These are phyloP conservation scores for Huntiella bhutanensis DNA, from an alignment of 2,329 filamentous ascomycete genomes.

Conservation along the genomic window DNA sequence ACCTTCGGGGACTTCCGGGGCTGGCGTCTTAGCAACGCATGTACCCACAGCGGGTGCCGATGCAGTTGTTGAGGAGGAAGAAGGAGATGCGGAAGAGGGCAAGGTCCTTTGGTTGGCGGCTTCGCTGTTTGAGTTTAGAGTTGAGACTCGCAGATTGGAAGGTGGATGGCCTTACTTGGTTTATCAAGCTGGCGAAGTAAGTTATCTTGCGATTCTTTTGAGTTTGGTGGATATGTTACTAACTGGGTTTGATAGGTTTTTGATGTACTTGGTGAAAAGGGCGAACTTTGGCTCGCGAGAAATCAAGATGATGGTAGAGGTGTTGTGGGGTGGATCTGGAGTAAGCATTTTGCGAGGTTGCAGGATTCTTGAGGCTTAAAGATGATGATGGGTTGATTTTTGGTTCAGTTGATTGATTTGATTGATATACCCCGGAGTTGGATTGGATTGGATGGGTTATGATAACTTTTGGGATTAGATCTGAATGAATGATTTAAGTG, in stretches of 20 bases:
- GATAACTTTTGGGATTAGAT: too few species aligned
- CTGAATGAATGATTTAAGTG: not conserved
- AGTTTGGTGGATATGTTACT: not conserved
- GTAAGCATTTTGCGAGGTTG: constrained; percentile 76
- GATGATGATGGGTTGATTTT: not conserved
- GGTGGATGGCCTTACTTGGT: constrained; percentile 91
- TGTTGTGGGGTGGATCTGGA: constrained; percentile 94
- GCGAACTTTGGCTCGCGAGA: constrained; percentile 90
- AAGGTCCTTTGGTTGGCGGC: constrained; percentile 71
- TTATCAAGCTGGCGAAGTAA: constrained; percentile 78
- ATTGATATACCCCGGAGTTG: constrained; percentile 2
- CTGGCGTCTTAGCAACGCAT: not conserved
- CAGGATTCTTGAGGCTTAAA: constrained; percentile 26
- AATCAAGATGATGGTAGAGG: constrained; percentile 79
- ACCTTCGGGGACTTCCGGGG: constrained; percentile 11
- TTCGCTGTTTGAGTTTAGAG: constrained; percentile 92
- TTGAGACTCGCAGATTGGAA: constrained; percentile 77
- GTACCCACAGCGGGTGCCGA: not conserved
- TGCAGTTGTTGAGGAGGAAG: not conserved
- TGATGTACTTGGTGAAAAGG: constrained; percentile 87
- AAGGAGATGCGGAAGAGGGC: not conserved
- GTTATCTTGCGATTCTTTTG: constrained; percentile 16
- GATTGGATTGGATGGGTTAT: not conserved
- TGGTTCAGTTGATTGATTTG: constrained; percentile 5
- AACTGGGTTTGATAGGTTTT: constrained; percentile 39